These are phyloP conservation scores for Trichosporon sp. DNA, from an alignment of 1,284 basidiomycete species.

Conservation along the genomic window DNA sequence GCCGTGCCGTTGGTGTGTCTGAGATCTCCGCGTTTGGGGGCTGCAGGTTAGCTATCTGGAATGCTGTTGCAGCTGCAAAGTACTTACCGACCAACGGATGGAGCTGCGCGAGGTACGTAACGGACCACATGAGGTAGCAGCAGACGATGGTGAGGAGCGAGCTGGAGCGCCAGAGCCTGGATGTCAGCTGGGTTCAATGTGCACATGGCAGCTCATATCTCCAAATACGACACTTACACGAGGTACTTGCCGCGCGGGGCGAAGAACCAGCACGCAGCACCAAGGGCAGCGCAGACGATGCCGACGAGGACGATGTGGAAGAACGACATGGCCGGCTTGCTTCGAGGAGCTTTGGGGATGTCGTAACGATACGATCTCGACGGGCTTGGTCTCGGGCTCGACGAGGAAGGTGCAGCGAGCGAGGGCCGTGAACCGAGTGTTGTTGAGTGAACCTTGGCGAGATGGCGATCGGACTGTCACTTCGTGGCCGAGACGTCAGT, in stretches of 20 bases:
- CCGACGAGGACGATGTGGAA: slow-evolving; percentile 50
- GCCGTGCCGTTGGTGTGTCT: background rate
- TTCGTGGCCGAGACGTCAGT: slow-evolving; percentile 6
- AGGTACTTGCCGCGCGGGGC: slow-evolving; percentile 83
- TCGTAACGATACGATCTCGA: background rate
- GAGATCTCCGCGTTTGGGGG: slow-evolving; percentile 21
- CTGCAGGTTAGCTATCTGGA: slow-evolving; percentile 11
- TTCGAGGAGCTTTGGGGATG: background rate
- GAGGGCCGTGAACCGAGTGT: background rate
- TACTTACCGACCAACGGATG: slow-evolving; percentile 79
- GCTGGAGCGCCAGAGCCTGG: slow-evolving; percentile 76
- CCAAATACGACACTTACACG: slow-evolving; percentile 65
- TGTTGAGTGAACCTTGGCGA: slow-evolving; percentile 1
- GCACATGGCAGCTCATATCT: background rate
- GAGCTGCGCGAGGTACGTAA: slow-evolving; percentile 87
- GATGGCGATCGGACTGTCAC: slow-evolving; percentile 5
- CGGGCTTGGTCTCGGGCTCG: background rate
- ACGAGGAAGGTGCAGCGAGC: background rate
- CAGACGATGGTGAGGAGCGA: slow-evolving; percentile 73
- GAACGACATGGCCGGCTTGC: slow-evolving; percentile 38
- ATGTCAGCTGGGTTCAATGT: background rate
- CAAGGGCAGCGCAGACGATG: slow-evolving; percentile 61
- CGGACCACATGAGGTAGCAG: slow-evolving; percentile 92
- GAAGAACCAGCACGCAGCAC: slow-evolving; percentile 67
- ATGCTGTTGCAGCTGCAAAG: slow-evolving; percentile 23